Conservation (phyloP, 169 alveolate genomes). For the Theileria sp. region DNA sequence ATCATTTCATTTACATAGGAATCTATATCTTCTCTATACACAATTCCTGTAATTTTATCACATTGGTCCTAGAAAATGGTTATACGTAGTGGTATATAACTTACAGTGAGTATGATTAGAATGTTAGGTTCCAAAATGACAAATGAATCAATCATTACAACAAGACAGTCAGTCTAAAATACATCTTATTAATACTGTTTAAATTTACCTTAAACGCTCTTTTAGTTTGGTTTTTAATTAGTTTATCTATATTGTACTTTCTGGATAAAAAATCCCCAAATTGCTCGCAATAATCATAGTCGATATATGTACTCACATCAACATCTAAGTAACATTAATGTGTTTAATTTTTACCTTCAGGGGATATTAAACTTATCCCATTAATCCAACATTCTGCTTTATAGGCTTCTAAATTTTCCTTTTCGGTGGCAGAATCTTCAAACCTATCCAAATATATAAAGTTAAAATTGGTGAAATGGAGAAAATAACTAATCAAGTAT, state of each 20-base stretch:
- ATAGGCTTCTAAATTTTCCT: background rate
- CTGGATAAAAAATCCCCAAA: slow-evolving; percentile 23
- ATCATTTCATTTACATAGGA: slow-evolving; percentile 7
- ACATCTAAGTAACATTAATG: background rate
- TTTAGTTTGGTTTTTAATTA: background rate
- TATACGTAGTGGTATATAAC: background rate
- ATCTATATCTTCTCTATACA: slow-evolving; percentile 34
- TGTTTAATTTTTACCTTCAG: slow-evolving; percentile 8
- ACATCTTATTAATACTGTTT: background rate
- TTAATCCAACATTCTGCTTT: slow-evolving; percentile 22
- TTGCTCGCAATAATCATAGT: slow-evolving; percentile 15
- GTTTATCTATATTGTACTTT: slow-evolving; percentile 29
- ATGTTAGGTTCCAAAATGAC: slow-evolving; percentile 12
- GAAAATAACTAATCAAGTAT: background rate
- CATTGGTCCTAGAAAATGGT: slow-evolving; percentile 28
- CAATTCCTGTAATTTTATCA: slow-evolving; percentile 42
- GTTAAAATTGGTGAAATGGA: background rate
- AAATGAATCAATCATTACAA: slow-evolving; percentile 26
- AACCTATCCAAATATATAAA: background rate
- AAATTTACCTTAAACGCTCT: slow-evolving; percentile 10
- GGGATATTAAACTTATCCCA: slow-evolving; percentile 7
- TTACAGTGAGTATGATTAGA: slow-evolving; percentile 18
- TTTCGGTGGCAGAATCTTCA: background rate
- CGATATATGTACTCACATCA: slow-evolving; percentile 11
- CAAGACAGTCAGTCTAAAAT: slow-evolving; percentile 28